Base-by-base conservation (phyloP, 2,329 filamentous ascomycete genomes). In the Fusarium caatingaense region DNA sequence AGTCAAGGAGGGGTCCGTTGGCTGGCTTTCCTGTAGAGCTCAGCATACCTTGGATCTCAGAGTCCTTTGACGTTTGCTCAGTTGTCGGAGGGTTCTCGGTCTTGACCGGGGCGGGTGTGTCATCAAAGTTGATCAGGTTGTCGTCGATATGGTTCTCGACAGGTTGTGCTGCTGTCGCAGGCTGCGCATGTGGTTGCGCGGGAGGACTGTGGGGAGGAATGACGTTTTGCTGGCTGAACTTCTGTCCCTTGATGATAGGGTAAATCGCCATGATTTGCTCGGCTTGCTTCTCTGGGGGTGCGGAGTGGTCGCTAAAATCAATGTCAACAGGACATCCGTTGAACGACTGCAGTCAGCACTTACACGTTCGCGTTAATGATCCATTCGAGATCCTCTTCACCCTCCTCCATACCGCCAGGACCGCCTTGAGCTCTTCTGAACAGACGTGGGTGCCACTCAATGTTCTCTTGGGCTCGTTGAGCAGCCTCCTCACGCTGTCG, bases 351-450 rank as follows among this genome's bases (percentile, higher is more conserved):
- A 30, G 21, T 27, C 10, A 30, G 34, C n/a, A 79, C 85, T 77
- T 81, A 97, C 94, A 99, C 88, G 59, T 90, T 85, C 3, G 94
- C 91, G 79, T 95, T 92, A 76, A 99, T 92, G 76, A 98, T 94
- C 93, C 93, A 99, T 80, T 98, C 96, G 30, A 99, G 83, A 71
- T 93, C 93, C 77, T 97, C 93, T 78, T 97, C 92, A 28, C 92
- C 93, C 77, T 95, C 91, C 68, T 96, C 92, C 6, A 86, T 78
- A 2, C 89, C 90, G 32, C 90, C 91, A 3, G 90, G 89, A 2
- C 91, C 92, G 25, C 90, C 89, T 46, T 88, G 86, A 13, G 97
- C 91, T 49, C 83, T 83, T 64, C 94, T 88, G 85, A 99, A 99
- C 15, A 98, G 86, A 68, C 90, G 89, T 1, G 96, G 95, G 34